Base-by-base conservation (phyloP, 2,329 filamentous ascomycete species). In the Microdochium nivale region DNA sequence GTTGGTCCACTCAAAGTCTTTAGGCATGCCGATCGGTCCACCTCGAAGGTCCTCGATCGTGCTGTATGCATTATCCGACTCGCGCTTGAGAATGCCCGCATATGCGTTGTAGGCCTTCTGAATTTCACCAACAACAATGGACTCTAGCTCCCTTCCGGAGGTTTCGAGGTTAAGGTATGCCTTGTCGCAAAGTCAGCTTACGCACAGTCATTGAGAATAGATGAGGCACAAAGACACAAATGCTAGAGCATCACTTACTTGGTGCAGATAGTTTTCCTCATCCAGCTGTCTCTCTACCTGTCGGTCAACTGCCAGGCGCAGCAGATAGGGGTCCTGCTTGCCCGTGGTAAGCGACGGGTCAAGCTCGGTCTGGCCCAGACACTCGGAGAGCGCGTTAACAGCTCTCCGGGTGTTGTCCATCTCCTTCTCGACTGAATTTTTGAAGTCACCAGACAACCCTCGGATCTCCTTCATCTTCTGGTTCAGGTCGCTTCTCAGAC, bases 401-500 rank as follows among this genome's bases (percentile, higher is more conserved):
- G 86, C 86, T 65, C 83, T 89, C 55, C 85, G 80, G 0, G 94
- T 96, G 19, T 68, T 74, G 21, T 96, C 91, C 74, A 95, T 92
- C 69, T 97, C 94, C 71, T 92, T 96, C 25, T 96, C 90, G 10
- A 99, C 90, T 0, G 86, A 88, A 65, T 96, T 99, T 71, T 96
- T 96, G 72, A 99, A 99, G 67, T 99, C 94, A 16, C 90, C 88
- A 5, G 90, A 88, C 16, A 99, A 75, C 58, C 84, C 86, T 72
- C 95, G 96, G 73, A 99, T 99, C 70, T 99, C 94, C 70, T 97
- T 99, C 68, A 95, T 95, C 74, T 99, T 99, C 67, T 95, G 90
- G 55, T 87, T 87, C 19, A 99, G 75, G 67, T 99, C 94, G 62
- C 84, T 91, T 53, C 94, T 78, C 51, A 99, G 74, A 1, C 90